Percentiles rank a stretch among this genome's conserved stretches.
Conservation (phyloP, 306 rosid species). For the Corylus avellana region DNA sequence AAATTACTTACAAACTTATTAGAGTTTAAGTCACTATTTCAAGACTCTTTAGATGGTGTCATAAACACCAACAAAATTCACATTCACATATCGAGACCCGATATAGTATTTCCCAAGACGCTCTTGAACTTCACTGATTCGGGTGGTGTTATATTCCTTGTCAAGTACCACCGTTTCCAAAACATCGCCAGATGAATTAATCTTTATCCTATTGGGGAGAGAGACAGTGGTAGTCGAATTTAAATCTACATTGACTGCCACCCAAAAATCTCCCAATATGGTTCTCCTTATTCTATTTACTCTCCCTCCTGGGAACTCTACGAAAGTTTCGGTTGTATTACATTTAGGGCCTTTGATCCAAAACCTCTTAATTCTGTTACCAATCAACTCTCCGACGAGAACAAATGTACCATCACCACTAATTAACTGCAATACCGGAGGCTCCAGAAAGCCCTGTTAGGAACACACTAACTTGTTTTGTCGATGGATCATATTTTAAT, state of each 20-base stretch:
- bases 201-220: not conserved
- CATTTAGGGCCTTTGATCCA: not conserved
- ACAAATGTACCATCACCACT: not conserved
- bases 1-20: too few relatives aligned
- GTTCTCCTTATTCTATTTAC: constrained; percentile 39
- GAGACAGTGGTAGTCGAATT: not conserved
- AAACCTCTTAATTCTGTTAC: not conserved
- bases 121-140: not conserved
- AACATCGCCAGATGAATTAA: not conserved
- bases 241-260: constrained; percentile 24
- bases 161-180: not conserved
- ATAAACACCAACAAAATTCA: too few relatives aligned
- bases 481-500: constrained; percentile 19
- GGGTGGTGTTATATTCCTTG: not conserved
- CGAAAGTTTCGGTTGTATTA: constrained; percentile 18
- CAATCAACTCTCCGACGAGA: not conserved
- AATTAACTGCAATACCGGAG: not conserved
- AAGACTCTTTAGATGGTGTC: too few relatives aligned
- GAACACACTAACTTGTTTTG: not conserved
- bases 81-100: too few relatives aligned
- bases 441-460: not conserved
- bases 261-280: constrained; percentile 33
- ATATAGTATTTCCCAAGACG: too few relatives aligned
- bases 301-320: constrained; percentile 2
- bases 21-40: too few relatives aligned